Base-by-base conservation (phyloP, 805 yeast species). In the Yarrowia divulgata region DNA sequence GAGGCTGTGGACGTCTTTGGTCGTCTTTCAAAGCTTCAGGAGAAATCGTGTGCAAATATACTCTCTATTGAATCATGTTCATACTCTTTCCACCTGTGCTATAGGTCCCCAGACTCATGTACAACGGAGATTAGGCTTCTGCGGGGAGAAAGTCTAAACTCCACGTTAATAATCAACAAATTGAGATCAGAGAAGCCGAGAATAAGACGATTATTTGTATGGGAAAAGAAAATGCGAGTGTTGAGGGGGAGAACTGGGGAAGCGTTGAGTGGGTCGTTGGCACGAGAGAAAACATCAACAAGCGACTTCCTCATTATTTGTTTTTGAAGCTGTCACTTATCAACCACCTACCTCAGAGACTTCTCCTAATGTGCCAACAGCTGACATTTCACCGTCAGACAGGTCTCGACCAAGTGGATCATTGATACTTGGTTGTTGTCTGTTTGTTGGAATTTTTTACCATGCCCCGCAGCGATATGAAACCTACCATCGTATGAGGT, bases 401-500 rank as follows among this genome's bases (percentile, higher is more conserved):
- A 49, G 8, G 37, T 32, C 54, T 9, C 34, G 10, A 23, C n/a
- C 34, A 46, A 43, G 12, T n/a, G 23, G 1, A 10, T 16, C 45
- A 2, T 8, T 40, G 18, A 40, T 3, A 16, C 5, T 14, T 0
- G 32, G 10, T 2, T 19, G 16, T 10, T 3, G 12, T 4, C 1
- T 45, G 48, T 18, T 9, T 18, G 19, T 19, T 16, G 34, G 6
- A 46, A 49, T 8, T 10, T 29, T 9, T 37, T 54, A 35, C 19
- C n/a, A 23, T 54, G n/a, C 60, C 60, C 60, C 60, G 39, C 60
- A 54, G 34, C 7, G 43, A 54, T 54, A 37, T 54, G 60, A 54
- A 54, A 54, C 60, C 16, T 54, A 54, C 35, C 34, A 14, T 4
- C 35, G 45, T 37, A 19, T 54, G 60, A 54, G 23, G 60, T 39